phyloP scores from a whole-genome alignment of 1,139 yeast species.

The Kazachstania sp. region DNA sequence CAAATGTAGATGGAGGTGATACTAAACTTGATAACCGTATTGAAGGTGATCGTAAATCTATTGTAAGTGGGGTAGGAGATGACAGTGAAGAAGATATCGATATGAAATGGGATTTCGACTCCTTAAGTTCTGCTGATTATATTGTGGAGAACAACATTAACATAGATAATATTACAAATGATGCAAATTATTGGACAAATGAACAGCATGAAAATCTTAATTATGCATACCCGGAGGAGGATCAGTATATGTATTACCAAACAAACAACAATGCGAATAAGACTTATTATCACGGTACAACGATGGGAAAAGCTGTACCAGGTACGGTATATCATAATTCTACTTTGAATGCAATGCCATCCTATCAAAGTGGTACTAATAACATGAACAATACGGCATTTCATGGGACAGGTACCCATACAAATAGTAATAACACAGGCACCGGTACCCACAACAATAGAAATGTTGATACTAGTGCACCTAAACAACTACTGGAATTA shows the following conservation, averaged over 20 bases:
- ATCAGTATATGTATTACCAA: conserved; percentile 22
- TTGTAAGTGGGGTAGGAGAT: conserved; percentile 15
- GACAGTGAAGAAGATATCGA: conserved; percentile 34
- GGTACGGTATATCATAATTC: conserved; percentile 20
- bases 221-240: conserved; percentile 35
- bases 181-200: conserved; percentile 29
- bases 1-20: conserved; percentile 27
- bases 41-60: conserved; percentile 18
- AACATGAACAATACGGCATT: conserved; percentile 19
- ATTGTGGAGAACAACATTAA: conserved; percentile 59
- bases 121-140: conserved; percentile 62
- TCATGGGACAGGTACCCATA: conserved; percentile 13
- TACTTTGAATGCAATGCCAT: conserved; percentile 21
- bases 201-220: conserved; percentile 31
- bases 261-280: conserved; percentile 25
- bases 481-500: conserved; percentile 61
- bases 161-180: conserved; percentile 37
- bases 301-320: conserved; percentile 28
- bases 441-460: conserved; percentile 20
- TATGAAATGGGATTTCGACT: conserved; percentile 84
- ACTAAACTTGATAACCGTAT: conserved; percentile 18
- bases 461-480: conserved; percentile 43
- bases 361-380: conserved; percentile 22
- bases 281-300: conserved; percentile 26
- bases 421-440: conserved; percentile 17